Base-by-base conservation (phyloP, 2,329 filamentous ascomycete species). In the Fusarium paranaense region DNA sequence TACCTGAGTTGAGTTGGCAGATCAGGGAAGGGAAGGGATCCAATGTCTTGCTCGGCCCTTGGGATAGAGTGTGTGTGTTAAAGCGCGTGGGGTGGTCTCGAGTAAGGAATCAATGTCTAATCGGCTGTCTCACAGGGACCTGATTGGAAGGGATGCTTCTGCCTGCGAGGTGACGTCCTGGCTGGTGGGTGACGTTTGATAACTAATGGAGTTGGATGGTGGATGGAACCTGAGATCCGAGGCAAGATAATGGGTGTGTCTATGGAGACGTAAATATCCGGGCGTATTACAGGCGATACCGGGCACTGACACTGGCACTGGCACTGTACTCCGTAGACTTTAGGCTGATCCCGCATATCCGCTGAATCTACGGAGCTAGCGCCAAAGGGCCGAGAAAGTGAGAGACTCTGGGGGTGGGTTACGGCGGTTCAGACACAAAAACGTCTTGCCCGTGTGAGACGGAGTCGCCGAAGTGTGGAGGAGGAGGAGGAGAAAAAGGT, bases 391-490 rank as follows among this genome's bases (percentile, higher is more conserved):
- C 56, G 35, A 58, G 11, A 73, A 64, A 64, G 35, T 37, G 35
- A 71, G 18, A 38, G 37, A 42, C n/a, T 66, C 69, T 65, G 70
- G 54, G 54, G 57, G 35, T 30, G 33, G 27, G 40, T 50, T 59
- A n/a, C 8, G 47, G 47, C 47, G 47, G 47, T 52, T 52, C 10
- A 52, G 47, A 32, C 9, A 3, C 10, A 13, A 56, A 56, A 66
- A 38, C 62, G 30, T 32, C 30, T 32, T 32, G 30, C 9, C 30
- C 30, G 62, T 65, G 42, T 64, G 57, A 69, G 69, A 74, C 47
- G 70, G 70, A 72, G 70, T 69, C 50, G 69, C 69, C 69, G 69
- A 67, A 59, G 33, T 67, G 63, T 71, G 69, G 67, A 71, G 69
- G 63, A 71, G 32, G 38, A 61, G 56, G 25, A 22, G 30, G n/a